A percentile compares a stretch with the other conserved stretches of the same genome.
Evolutionary conservation across 768 basidiomycete genomes (phyloP).

Genomic region (Suillus paluster): DNA sequence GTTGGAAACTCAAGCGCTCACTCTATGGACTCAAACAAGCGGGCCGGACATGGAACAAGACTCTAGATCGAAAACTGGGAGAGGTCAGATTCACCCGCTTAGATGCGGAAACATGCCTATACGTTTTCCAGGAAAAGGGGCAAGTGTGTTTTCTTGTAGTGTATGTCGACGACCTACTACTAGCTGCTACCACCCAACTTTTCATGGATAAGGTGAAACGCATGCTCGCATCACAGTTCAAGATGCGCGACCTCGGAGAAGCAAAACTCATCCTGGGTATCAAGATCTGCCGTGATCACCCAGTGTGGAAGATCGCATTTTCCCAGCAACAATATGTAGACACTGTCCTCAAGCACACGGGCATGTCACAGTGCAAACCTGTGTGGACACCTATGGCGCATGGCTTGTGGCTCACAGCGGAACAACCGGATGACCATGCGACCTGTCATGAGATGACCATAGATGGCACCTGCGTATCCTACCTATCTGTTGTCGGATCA

Average conservation of each 20-base stretch:
- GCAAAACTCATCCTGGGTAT: constrained; percentile 34
- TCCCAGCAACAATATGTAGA: constrained; percentile 26
- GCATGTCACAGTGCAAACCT: constrained; percentile 16
- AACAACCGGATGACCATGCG: constrained; percentile 3
- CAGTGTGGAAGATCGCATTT: constrained; percentile 28
- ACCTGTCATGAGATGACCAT: neutral
- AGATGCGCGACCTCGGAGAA: constrained; percentile 9
- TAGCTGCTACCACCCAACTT: neutral
- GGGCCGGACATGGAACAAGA: constrained; percentile 28
- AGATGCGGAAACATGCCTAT: constrained; percentile 28
- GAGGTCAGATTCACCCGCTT: neutral
- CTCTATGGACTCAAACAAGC: constrained; percentile 39
- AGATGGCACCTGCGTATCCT: neutral
- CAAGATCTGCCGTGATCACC: constrained; percentile 29
- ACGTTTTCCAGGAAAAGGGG: constrained; percentile 18
- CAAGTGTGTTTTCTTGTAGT: constrained; percentile 26
- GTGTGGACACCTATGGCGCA: constrained; percentile 13
- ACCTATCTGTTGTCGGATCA: constrained; percentile 16
- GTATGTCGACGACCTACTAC: constrained; percentile 32
- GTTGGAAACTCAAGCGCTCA: constrained; percentile 23
- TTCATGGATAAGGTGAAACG: constrained; percentile 9
- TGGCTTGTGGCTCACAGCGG: constrained; percentile 2
- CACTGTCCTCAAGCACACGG: constrained; percentile 15
- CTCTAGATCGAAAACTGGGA: constrained; percentile 13
- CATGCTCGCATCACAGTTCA: constrained; percentile 1